Evolutionary conservation across 371 early-diverging fungal species (phyloP).

Genomic region (Apophysomyces elegans): DNA sequence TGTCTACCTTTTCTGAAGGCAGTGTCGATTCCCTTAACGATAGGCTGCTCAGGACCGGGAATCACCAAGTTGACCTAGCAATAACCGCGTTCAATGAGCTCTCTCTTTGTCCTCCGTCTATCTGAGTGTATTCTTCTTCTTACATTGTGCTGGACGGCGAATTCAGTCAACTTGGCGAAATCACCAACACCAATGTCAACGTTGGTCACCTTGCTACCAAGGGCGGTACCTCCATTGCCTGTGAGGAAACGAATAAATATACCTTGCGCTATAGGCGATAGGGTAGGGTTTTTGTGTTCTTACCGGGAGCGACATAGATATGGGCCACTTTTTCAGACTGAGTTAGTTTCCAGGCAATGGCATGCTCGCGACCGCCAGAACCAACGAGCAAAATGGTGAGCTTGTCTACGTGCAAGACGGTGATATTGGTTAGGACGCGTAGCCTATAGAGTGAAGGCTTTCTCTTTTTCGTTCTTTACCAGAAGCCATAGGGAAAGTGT

Average conservation of each 20-base stretch:
- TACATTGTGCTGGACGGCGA: constrained; percentile 83
- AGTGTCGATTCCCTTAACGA: constrained; percentile 89
- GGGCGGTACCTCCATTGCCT: constrained; percentile 96
- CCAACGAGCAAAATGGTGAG: constrained; percentile 89
- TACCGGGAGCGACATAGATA: constrained; percentile 94
- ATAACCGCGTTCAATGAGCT: not conserved
- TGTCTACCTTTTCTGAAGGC: constrained; percentile 80
- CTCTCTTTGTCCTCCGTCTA: constrained; percentile 4
- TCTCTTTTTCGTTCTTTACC: too few relatives aligned
- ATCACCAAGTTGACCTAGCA: constrained; percentile 79
- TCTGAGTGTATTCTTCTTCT: not conserved
- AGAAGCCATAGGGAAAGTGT: constrained; percentile 2
- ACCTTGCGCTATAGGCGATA: not conserved
- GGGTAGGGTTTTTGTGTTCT: not conserved
- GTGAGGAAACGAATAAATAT: constrained; percentile 8
- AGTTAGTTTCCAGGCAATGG: constrained; percentile 91
- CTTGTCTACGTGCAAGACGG: constrained; percentile 40
- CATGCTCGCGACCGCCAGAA: constrained; percentile 96
- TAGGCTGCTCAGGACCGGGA: constrained; percentile 97
- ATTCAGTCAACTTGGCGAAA: constrained; percentile 77
- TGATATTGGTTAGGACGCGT: not conserved
- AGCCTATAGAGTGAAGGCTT: not conserved
- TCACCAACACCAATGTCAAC: constrained; percentile 75
- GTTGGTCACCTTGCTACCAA: constrained; percentile 76
- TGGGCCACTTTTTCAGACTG: constrained; percentile 76